phyloP scores from a whole-genome alignment of 306 rosid genomes.

The Rosa persica region DNA sequence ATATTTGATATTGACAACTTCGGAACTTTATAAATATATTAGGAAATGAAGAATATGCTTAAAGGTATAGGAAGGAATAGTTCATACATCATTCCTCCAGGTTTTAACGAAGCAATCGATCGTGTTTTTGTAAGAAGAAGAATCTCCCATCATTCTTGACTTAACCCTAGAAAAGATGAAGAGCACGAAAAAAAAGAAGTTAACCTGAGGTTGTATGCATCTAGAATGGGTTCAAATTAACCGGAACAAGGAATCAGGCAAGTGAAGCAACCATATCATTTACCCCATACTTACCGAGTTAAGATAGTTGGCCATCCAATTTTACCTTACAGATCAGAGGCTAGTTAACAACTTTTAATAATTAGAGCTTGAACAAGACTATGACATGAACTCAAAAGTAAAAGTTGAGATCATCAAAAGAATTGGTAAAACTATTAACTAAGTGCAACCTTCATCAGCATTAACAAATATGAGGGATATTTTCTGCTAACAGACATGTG shows the following conservation, averaged over 20 bases:
- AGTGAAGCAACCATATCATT: not conserved
- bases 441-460: not conserved
- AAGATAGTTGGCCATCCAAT: not conserved
- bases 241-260: not conserved
- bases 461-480: not conserved
- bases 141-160: conserved; percentile 98
- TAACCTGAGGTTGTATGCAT: conserved; percentile 1
- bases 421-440: not conserved
- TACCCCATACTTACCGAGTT: not conserved
- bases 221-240: not conserved
- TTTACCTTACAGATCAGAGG: not conserved
- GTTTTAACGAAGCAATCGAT: too few relatives aligned
- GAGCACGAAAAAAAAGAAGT: conserved; percentile 10
- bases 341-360: not conserved
- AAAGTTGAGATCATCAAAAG: not conserved
- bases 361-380: not conserved
- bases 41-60: not conserved
- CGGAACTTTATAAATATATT: not conserved
- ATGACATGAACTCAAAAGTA: not conserved
- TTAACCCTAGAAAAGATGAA: conserved; percentile 67
- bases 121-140: conserved; percentile 67
- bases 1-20: not conserved
- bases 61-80: conserved; percentile 4
- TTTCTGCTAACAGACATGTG: not conserved
- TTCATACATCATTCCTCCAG: conserved; percentile 72